A percentile compares a stretch with the other conserved stretches of the same genome.
Evolutionary conservation across 1,139 yeast genomes (phyloP).

Genomic region (Zygosaccharomyces pseudobailii): DNA sequence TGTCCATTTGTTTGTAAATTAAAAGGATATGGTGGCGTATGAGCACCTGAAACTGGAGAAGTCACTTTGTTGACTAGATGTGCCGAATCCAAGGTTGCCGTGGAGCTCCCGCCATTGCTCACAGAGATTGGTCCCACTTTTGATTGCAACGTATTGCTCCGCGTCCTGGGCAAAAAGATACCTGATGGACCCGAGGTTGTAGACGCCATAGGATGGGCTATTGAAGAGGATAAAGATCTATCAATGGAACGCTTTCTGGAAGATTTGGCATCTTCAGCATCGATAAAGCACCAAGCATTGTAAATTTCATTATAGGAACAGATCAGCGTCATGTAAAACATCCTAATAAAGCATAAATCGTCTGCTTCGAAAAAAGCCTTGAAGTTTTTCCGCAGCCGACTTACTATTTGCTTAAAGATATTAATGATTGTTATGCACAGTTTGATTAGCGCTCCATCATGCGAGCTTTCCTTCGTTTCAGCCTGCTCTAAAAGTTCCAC

Average conservation of each 20-base stretch:
- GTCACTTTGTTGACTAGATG: slow-evolving; percentile 1
- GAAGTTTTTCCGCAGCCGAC: slow-evolving; percentile 45
- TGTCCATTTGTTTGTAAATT: neutral
- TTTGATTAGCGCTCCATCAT: slow-evolving; percentile 36
- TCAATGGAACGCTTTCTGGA: slow-evolving; percentile 12
- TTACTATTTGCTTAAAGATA: slow-evolving; percentile 49
- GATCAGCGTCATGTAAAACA: slow-evolving; percentile 64
- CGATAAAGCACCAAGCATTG: slow-evolving; percentile 61
- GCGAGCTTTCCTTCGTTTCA: slow-evolving; percentile 40
- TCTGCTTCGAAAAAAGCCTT: slow-evolving; percentile 47
- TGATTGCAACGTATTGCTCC: slow-evolving; percentile 26
- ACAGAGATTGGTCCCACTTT: slow-evolving; percentile 10
- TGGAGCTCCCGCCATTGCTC: slow-evolving; percentile 1
- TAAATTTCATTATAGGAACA: slow-evolving; percentile 73
- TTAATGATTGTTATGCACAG: slow-evolving; percentile 37
- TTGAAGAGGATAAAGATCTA: slow-evolving; percentile 14
- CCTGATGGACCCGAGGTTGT: slow-evolving; percentile 4
- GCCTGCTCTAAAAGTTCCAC: slow-evolving; percentile 56
- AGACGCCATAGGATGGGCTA: slow-evolving; percentile 5
- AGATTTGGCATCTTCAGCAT: slow-evolving; percentile 34
- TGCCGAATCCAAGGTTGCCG: slow-evolving; percentile 4
- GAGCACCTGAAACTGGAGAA: neutral
- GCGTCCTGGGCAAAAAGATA: slow-evolving; percentile 18
- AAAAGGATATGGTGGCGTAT: neutral
- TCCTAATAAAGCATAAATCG: slow-evolving; percentile 66